Evolutionary conservation across 306 rosid genomes (phyloP).

Genomic region (Prunus mongolica): DNA sequence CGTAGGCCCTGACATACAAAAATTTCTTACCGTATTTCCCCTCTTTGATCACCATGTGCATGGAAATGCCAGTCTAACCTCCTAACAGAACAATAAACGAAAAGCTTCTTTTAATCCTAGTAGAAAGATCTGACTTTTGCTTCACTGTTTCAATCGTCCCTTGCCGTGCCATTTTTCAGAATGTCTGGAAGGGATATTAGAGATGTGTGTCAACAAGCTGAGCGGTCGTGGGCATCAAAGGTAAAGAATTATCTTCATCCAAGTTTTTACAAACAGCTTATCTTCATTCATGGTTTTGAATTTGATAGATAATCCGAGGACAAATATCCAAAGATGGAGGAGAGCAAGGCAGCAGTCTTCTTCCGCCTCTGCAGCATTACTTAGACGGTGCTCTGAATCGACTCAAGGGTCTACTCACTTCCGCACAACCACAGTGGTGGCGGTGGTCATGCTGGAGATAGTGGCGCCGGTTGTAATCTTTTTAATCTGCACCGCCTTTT

Average conservation of each 20-base stretch:
- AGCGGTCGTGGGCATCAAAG: slow-evolving; percentile 93
- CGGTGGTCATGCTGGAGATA: slow-evolving; percentile 14
- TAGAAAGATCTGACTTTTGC: too few relatives aligned
- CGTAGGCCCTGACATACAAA: background rate
- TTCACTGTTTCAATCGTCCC: too few relatives aligned
- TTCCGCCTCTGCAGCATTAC: slow-evolving; percentile 44
- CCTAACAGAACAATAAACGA: too few relatives aligned
- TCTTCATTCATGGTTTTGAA: slow-evolving; percentile 19
- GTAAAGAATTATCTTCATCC: slow-evolving; percentile 19
- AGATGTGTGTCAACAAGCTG: slow-evolving; percentile 92
- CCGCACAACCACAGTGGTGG: slow-evolving; percentile 7
- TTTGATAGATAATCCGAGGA: slow-evolving; percentile 62
- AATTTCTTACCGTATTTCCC: background rate
- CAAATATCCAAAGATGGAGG: slow-evolving; percentile 35
- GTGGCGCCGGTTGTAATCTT: slow-evolving; percentile 37
- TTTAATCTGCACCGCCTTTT: slow-evolving; percentile 80
- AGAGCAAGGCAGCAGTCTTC: slow-evolving; percentile 20
- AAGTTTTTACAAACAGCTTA: background rate
- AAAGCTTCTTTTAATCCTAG: too few relatives aligned
- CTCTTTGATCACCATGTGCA: background rate
- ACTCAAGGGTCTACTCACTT: slow-evolving; percentile 26
- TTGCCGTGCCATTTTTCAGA: slow-evolving; percentile 31
- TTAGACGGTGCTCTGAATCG: slow-evolving; percentile 33
- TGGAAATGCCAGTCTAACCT: background rate
- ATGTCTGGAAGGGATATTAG: slow-evolving; percentile 95